phyloP scores from a whole-genome alignment of 148 eudicot genomes.

The Arctostaphylos glauca region DNA sequence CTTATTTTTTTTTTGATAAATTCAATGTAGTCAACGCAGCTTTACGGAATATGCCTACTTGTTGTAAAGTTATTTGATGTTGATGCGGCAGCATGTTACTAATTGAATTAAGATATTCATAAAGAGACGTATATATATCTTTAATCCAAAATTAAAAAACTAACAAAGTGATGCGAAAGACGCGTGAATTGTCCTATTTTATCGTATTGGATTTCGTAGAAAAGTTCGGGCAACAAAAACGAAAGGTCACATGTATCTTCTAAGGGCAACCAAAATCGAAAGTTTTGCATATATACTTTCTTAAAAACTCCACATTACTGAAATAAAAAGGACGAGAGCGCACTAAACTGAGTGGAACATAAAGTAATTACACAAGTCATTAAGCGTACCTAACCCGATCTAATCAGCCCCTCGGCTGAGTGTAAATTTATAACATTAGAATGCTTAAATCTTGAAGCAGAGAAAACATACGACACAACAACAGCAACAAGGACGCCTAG shows the following conservation, averaged over 20 bases:
- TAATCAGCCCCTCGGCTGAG: slow-evolving; percentile 14
- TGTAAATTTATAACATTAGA: slow-evolving; percentile 23
- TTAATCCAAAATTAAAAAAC: too few species aligned
- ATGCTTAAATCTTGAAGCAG: slow-evolving; percentile 38
- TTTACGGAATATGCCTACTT: too few species aligned
- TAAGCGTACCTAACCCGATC: not conserved
- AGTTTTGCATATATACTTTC: not conserved
- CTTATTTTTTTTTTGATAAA: too few species aligned
- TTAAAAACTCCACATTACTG: not conserved
- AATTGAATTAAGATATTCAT: too few species aligned
- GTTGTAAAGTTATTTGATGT: too few species aligned
- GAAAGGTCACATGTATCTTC: not conserved
- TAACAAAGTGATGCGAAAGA: too few species aligned
- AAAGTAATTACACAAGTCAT: not conserved
- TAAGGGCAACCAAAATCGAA: not conserved
- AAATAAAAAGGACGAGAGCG: not conserved
- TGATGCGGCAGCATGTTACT: too few species aligned
- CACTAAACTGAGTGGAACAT: not conserved
- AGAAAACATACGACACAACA: slow-evolving; percentile 44
- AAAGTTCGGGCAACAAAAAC: too few species aligned
- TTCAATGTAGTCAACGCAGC: too few species aligned
- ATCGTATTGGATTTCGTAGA: too few species aligned
- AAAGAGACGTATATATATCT: too few species aligned
- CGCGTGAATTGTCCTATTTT: too few species aligned
- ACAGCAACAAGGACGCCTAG: slow-evolving; percentile 42